Percentiles rank a stretch among this genome's conserved stretches.
These are phyloP conservation scores for Selenicereus undatus DNA, from an alignment of 148 eudicot genomes.

Conservation along the genomic window DNA sequence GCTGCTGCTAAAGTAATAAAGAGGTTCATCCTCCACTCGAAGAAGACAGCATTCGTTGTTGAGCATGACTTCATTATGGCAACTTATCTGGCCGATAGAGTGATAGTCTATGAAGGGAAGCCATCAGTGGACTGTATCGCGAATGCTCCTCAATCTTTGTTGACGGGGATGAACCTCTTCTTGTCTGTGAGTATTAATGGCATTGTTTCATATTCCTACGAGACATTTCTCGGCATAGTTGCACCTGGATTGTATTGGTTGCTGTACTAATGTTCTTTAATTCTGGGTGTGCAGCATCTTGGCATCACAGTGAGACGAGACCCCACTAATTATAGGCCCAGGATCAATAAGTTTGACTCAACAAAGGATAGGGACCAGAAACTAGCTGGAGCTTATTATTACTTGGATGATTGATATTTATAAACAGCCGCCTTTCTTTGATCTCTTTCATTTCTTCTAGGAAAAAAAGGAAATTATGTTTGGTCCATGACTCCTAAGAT, in stretches of 20 bases:
- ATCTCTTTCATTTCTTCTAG: too few species aligned
- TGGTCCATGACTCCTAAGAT: too few species aligned
- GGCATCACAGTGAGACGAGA: conserved; percentile 86
- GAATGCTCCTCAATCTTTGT: conserved; percentile 73
- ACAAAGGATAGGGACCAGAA: conserved; percentile 97
- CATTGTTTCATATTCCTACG: background rate
- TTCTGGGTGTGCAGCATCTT: conserved; percentile 37
- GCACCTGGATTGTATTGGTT: too few species aligned
- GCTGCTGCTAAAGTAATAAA: conserved; percentile 91
- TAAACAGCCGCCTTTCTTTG: background rate
- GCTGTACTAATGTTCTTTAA: background rate
- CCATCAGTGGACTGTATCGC: conserved; percentile 83
- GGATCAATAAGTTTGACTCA: conserved; percentile 82
- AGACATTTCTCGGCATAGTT: background rate
- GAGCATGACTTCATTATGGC: conserved; percentile 98
- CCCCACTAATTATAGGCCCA: conserved; percentile 80
- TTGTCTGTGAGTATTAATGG: conserved; percentile 51
- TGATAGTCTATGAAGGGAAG: conserved; percentile 76
- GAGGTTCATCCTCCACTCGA: conserved; percentile 88
- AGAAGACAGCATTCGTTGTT: conserved; percentile 90
- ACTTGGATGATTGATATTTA: conserved; percentile 60
- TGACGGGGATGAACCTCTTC: conserved; percentile 90
- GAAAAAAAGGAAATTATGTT: too few species aligned
- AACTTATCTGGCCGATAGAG: conserved; percentile 84
- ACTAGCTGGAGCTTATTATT: conserved; percentile 81